Evolutionary conservation across 1,284 basidiomycete species (phyloP), one percentile per base, ranked within the genome.

Genomic region (Microbotryum scabiosae): DNA sequence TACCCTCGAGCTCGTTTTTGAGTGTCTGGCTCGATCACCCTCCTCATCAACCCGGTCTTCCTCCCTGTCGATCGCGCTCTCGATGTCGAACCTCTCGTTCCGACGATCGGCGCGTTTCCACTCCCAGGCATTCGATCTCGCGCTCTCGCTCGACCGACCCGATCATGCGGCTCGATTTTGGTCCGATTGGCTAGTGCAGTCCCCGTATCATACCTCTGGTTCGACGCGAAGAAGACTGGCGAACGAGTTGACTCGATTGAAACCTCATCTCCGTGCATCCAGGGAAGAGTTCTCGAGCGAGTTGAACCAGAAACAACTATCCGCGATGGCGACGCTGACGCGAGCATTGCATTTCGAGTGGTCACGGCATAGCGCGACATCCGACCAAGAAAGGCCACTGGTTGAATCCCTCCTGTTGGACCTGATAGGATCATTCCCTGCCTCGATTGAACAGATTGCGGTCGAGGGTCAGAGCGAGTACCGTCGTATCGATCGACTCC

Each of bases 81-180:
- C 58, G 36, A 20, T 60, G 7, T 53, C 58, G 1, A 57, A 52
- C 26, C 51, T 63, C n/a, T 46, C 52, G 2, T 48, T 59, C 6
- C 32, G 47, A 8, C 60, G 53, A 1, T 60, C 60, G 4, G 43
- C 23, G 1, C 52, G 52, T 1, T 50, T 50, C 2, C 26, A 59
- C 23, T 44, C 25, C 28, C 26, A 44, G 5, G 53, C 60, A 2
- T 57, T 67, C 52, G 30, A 48, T 16, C 26, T 56, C 14, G 56
- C 61, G 0, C 28, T 65, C 45, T 12, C 21, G 10, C 4, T 49
- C 43, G 21, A 47, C 6, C 57, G 62, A 14, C 43, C 25, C 2
- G 66, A 68, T 54, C 54, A 62, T 21, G 66, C 66, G 7, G 61
- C 63, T 8, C 57, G 53, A 4, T 60, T 58, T 41, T 64, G 58